Evolutionary conservation across 352 stramenopile species (phyloP).

Genomic region (Albugo candida): DNA sequence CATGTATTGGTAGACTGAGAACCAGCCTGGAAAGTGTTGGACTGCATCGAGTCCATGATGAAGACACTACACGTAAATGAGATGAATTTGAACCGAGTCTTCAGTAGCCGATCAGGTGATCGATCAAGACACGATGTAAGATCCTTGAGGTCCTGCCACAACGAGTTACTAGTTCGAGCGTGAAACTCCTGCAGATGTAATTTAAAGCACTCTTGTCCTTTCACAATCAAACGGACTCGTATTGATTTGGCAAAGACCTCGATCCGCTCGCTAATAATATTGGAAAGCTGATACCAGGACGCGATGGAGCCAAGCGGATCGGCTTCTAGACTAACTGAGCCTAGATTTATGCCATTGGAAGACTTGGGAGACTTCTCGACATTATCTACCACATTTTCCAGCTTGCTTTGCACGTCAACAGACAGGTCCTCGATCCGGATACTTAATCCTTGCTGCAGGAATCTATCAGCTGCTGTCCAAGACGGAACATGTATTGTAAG

Average conservation of each 20-base stretch:
- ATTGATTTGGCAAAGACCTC: conserved; percentile 31
- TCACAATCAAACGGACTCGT: conserved; percentile 26
- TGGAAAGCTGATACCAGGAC: conserved; percentile 32
- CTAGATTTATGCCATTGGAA: conserved; percentile 12
- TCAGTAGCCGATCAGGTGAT: conserved; percentile 34
- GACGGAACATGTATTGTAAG: conserved; percentile 35
- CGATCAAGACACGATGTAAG: conserved; percentile 30
- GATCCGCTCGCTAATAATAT: conserved; percentile 25
- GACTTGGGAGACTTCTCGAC: conserved; percentile 18
- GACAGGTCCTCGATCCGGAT: conserved; percentile 26
- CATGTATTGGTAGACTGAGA: neutral
- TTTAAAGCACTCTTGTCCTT: conserved; percentile 15
- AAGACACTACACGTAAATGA: conserved; percentile 25
- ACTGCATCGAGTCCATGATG: no score
- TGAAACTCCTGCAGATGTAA: conserved; percentile 21
- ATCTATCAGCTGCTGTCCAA: conserved; percentile 27
- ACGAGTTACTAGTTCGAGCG: conserved; percentile 32
- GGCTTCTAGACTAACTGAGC: conserved; percentile 20
- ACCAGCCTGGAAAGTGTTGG: no score
- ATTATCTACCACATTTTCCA: conserved; percentile 21
- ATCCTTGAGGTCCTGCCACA: conserved; percentile 48
- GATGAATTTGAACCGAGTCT: conserved; percentile 42
- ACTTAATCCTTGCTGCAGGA: conserved; percentile 26
- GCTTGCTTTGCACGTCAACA: conserved; percentile 15
- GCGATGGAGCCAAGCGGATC: conserved; percentile 42